phyloP scores from a whole-genome alignment of 2,329 filamentous ascomycete species.

The Aspergillus pseudoterreus region DNA sequence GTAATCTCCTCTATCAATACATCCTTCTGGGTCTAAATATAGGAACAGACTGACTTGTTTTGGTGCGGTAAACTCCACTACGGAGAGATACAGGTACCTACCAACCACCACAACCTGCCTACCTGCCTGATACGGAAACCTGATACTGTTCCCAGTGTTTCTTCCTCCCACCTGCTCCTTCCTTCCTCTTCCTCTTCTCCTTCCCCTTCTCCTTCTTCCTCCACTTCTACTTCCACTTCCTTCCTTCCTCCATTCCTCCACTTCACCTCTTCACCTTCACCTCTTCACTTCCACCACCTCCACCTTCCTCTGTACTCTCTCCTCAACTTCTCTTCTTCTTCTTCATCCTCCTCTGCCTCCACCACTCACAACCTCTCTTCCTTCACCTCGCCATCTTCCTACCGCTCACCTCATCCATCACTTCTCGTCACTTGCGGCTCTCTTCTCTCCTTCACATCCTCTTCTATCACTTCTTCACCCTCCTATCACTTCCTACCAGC shows the following conservation, averaged over 20 bases:
- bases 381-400: not conserved
- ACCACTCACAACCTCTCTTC: not conserved
- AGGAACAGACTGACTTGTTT: too few relatives aligned
- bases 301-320: not conserved
- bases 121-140: too few relatives aligned
- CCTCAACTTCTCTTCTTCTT: not conserved
- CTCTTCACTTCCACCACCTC: not conserved
- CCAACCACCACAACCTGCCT: too few relatives aligned
- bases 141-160: not conserved
- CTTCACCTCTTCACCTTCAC: conserved; percentile 4
- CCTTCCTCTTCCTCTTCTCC: not conserved
- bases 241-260: conserved; percentile 3
- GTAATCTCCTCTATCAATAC: too few relatives aligned
- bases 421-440: not conserved
- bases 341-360: not conserved
- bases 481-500: not conserved
- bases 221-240: conserved; percentile 6
- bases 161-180: not conserved
- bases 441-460: not conserved
- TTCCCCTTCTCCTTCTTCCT: not conserved
- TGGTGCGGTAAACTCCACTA: too few relatives aligned
- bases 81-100: too few relatives aligned
- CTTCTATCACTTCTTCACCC: not conserved
- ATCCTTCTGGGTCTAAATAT: too few relatives aligned
- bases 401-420: not conserved